phyloP scores from a whole-genome alignment of 2,329 filamentous ascomycete genomes.

The Trichothecium sympodiale region DNA sequence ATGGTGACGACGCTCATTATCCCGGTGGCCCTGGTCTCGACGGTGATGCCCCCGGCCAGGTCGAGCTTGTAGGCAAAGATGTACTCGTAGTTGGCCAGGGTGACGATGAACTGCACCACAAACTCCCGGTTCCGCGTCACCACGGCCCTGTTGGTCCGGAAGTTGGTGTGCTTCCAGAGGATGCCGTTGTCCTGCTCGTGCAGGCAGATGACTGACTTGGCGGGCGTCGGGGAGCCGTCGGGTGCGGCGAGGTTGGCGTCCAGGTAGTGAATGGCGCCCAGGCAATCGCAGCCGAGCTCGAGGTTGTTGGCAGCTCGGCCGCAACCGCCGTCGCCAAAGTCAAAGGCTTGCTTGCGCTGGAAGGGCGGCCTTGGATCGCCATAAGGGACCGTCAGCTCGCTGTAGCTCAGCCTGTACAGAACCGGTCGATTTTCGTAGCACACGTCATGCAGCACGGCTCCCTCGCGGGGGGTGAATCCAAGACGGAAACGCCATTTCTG shows the following conservation, averaged over 20 bases:
- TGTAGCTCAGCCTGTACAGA: conserved; percentile 55
- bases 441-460: conserved; percentile 59
- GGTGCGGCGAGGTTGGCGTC: conserved; percentile 12
- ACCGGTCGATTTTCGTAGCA: conserved; percentile 54
- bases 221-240: conserved; percentile 9
- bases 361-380: conserved; percentile 47
- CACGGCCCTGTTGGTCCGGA: conserved; percentile 40
- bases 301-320: conserved; percentile 57
- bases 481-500: conserved; percentile 62
- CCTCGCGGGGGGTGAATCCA: conserved; percentile 59
- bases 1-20: conserved; percentile 29
- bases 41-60: conserved; percentile 28
- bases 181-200: conserved; percentile 29
- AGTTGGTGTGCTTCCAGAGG: conserved; percentile 49
- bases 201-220: conserved; percentile 13
- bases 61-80: conserved; percentile 29
- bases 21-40: conserved; percentile 18
- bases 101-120: conserved; percentile 47
- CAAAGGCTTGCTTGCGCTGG: conserved; percentile 57
- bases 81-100: conserved; percentile 48
- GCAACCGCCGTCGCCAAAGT: conserved; percentile 56
- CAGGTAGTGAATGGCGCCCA: conserved; percentile 32
- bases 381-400: conserved; percentile 55
- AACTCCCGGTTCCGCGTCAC: conserved; percentile 41
- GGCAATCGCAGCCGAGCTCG: conserved; percentile 54